A percentile compares a stretch with the other conserved stretches of the same genome.
Evolutionary conservation across 1,139 yeast genomes (phyloP).

Genomic region (Hansenula lynferdii): DNA sequence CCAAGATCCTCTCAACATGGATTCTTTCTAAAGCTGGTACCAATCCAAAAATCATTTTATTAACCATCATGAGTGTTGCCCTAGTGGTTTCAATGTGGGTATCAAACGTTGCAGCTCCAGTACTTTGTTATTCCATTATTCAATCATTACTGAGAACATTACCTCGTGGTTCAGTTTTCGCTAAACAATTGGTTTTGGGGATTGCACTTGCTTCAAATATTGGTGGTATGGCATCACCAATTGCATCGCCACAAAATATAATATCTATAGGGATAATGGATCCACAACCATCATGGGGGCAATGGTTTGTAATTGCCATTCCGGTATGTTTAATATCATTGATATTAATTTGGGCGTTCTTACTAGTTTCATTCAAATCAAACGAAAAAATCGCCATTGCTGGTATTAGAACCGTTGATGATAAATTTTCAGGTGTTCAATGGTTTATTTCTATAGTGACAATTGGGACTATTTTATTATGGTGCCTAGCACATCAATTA

Average conservation of each 20-base stretch:
- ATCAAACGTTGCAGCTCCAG: constrained; percentile 95
- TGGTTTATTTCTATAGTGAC: constrained; percentile 65
- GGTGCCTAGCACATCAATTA: constrained; percentile 79
- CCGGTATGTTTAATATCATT: constrained; percentile 70
- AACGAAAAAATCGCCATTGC: constrained; percentile 50
- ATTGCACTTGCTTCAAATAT: constrained; percentile 88
- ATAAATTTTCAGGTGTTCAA: constrained; percentile 68
- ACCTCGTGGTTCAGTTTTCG: constrained; percentile 73
- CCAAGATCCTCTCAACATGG: constrained; percentile 77
- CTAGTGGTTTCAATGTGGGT: constrained; percentile 92
- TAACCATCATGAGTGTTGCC: constrained; percentile 82
- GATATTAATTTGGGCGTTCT: constrained; percentile 63
- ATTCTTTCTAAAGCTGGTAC: constrained; percentile 82
- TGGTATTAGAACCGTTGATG: constrained; percentile 47
- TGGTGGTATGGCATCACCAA: constrained; percentile 97
- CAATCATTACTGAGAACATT: constrained; percentile 82
- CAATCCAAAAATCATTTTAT: constrained; percentile 70
- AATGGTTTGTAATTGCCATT: constrained; percentile 84
- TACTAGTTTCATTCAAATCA: constrained; percentile 65
- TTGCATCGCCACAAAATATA: constrained; percentile 93
- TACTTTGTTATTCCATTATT: constrained; percentile 80
- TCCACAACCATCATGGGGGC: constrained; percentile 92
- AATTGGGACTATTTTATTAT: constrained; percentile 63
- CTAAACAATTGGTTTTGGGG: constrained; percentile 81
- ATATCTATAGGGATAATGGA: constrained; percentile 83